phyloP scores from a whole-genome alignment of 495 filamentous ascomycete genomes.

The Margaritispora aquatica region DNA sequence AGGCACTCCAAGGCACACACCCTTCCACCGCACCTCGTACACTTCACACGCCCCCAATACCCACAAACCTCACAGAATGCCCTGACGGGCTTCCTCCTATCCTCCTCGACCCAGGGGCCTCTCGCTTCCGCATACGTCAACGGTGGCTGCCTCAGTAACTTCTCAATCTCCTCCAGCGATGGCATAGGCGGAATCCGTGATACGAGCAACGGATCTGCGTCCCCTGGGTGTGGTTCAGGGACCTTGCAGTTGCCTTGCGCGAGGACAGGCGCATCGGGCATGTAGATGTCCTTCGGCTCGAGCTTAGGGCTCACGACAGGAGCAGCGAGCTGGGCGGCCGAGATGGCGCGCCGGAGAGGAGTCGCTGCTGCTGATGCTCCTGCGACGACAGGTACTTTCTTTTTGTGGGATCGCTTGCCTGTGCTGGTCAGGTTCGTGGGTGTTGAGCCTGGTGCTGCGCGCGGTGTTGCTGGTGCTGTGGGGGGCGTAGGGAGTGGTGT shows the following conservation, averaged over 20 bases:
- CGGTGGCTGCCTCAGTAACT: conserved; percentile 63
- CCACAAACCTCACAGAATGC: conserved; percentile 85
- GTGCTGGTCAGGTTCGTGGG: conserved; percentile 12
- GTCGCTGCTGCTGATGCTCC: conserved; percentile 19
- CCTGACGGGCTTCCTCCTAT: conserved; percentile 49
- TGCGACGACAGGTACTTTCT: conserved; percentile 28
- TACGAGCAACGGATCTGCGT: conserved; percentile 56
- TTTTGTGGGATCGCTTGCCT: conserved; percentile 20
- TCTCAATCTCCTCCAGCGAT: conserved; percentile 58
- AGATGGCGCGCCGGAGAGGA: conserved; percentile 13
- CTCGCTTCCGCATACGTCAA: conserved; percentile 75
- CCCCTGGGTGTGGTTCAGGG: conserved; percentile 36
- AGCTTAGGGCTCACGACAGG: conserved; percentile 13
- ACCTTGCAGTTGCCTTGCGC: conserved; percentile 14
- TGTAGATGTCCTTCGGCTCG: conserved; percentile 11
- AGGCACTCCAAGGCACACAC: conserved; percentile 82
- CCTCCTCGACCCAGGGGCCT: conserved; percentile 44
- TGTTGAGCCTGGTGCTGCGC: background rate
- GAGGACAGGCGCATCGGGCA: conserved; percentile 17
- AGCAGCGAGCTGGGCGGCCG: conserved; percentile 20
- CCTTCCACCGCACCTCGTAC: conserved; percentile 73
- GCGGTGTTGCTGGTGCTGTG: conserved; percentile 15
- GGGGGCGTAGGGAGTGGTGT: conserved; percentile 17
- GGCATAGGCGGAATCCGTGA: conserved; percentile 60
- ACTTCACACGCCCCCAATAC: conserved; percentile 84